phyloP scores from a whole-genome alignment of 495 filamentous ascomycete species.

The Podospora pseudoanserina region DNA sequence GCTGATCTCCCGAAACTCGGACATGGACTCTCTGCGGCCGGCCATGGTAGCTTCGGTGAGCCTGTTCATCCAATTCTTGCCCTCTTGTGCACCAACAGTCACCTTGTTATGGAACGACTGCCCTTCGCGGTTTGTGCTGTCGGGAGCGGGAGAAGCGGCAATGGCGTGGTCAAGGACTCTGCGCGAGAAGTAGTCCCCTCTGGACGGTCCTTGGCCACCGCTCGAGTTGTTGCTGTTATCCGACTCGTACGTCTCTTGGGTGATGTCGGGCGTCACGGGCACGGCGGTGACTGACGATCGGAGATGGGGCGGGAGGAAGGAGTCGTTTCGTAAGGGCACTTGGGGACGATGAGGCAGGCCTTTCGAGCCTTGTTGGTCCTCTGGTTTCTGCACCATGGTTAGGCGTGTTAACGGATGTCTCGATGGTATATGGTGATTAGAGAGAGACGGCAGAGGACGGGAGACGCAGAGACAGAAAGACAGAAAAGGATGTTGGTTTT shows the following conservation, averaged over 20 bases:
- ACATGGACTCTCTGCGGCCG: constrained; percentile 47
- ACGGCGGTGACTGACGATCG: constrained; percentile 33
- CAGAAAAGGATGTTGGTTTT: background rate
- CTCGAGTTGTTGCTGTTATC: constrained; percentile 15
- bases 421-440: background rate
- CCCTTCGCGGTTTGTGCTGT: constrained; percentile 16
- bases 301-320: constrained; percentile 35
- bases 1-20: constrained; percentile 56
- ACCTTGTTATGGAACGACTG: constrained; percentile 44
- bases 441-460: too few species aligned
- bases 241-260: constrained; percentile 34
- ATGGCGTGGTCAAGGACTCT: constrained; percentile 30
- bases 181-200: constrained; percentile 40
- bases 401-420: constrained; percentile 10
- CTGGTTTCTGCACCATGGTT: constrained; percentile 18
- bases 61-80: constrained; percentile 60
- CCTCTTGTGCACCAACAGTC: constrained; percentile 50
- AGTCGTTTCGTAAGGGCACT: constrained; percentile 21
- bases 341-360: constrained; percentile 6
- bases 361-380: constrained; percentile 6
- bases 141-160: constrained; percentile 22
- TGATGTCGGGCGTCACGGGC: constrained; percentile 51
- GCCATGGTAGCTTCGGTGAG: constrained; percentile 51
- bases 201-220: constrained; percentile 7
- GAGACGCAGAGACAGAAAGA: background rate